Evolutionary conservation across 176 grass and related monocot genomes (phyloP).

Genomic region (Melocanna baccifera): DNA sequence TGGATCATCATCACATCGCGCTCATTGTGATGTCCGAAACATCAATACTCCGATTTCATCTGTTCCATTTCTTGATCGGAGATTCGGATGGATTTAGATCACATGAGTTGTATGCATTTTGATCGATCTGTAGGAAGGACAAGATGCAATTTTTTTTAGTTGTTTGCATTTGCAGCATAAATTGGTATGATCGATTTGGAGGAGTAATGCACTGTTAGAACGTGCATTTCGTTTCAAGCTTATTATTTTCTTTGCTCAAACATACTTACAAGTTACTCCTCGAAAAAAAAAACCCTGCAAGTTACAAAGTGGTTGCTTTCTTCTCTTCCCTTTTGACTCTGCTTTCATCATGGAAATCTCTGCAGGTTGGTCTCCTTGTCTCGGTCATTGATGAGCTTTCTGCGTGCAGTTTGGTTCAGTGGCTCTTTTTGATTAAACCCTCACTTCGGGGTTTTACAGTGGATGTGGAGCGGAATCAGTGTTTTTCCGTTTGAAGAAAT

Average conservation of each 20-base stretch:
- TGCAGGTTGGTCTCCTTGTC: slow-evolving; percentile 40
- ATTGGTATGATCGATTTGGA: neutral
- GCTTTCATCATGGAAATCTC: slow-evolving; percentile 47
- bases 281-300: too few species aligned
- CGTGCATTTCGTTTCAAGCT: neutral
- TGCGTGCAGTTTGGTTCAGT: neutral
- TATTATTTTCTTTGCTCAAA: neutral
- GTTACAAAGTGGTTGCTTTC: slow-evolving; percentile 8
- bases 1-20: neutral
- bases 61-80: neutral
- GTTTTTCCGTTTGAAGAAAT: too few species aligned
- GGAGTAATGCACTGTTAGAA: neutral
- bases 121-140: slow-evolving; percentile 6
- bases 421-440: too few species aligned
- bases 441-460: neutral
- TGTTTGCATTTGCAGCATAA: slow-evolving; percentile 14
- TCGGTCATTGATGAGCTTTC: slow-evolving; percentile 6
- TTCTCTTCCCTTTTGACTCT: slow-evolving; percentile 26
- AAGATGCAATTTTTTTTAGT: neutral
- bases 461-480: neutral
- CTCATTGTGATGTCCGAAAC: neutral
- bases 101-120: neutral
- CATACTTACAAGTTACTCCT: neutral
- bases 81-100: neutral
- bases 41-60: neutral